phyloP scores from a whole-genome alignment of 768 basidiomycete species.

The Thelephora aurantiotincta region DNA sequence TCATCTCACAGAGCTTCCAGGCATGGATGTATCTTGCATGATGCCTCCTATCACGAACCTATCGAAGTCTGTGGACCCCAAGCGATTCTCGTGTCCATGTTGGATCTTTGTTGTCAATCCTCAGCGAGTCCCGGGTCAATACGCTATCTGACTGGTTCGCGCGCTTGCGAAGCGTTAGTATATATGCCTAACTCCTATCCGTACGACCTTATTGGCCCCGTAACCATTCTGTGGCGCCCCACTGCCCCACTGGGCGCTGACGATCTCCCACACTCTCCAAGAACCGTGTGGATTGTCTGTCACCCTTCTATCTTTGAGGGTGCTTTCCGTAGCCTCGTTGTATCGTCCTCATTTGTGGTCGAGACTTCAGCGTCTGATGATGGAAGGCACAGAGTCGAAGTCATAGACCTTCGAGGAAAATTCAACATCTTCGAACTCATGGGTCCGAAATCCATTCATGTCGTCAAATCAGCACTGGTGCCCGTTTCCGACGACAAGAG shows the following conservation, averaged over 20 bases:
- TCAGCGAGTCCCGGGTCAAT: constrained; percentile 43
- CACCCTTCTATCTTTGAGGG: constrained; percentile 64
- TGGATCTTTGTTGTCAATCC: constrained; percentile 50
- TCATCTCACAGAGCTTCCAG: constrained; percentile 82
- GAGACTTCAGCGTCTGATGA: constrained; percentile 16
- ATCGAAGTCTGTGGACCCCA: constrained; percentile 63
- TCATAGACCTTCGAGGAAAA: constrained; percentile 57
- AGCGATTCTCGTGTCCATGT: constrained; percentile 30
- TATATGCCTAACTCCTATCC: constrained; percentile 59
- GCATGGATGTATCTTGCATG: constrained; percentile 78
- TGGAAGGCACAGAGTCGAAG: constrained; percentile 32
- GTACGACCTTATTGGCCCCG: constrained; percentile 52
- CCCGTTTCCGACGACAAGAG: constrained; percentile 34
- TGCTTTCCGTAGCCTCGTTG: constrained; percentile 36
- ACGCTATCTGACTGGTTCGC: constrained; percentile 55
- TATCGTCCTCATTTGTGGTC: constrained; percentile 35
- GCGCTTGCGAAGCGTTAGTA: constrained; percentile 50
- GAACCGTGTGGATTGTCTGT: constrained; percentile 59
- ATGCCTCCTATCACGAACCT: constrained; percentile 73
- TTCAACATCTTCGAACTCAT: constrained; percentile 80
- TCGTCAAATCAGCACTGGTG: constrained; percentile 43
- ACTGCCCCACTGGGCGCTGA: neutral
- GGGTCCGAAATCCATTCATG: constrained; percentile 45
- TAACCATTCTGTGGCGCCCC: constrained; percentile 64
- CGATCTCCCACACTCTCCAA: constrained; percentile 6